Percentiles rank a stretch among this genome's conserved stretches.
Evolutionary conservation across 2,329 filamentous ascomycete genomes (phyloP).

Genomic region (Colletotrichum musae): DNA sequence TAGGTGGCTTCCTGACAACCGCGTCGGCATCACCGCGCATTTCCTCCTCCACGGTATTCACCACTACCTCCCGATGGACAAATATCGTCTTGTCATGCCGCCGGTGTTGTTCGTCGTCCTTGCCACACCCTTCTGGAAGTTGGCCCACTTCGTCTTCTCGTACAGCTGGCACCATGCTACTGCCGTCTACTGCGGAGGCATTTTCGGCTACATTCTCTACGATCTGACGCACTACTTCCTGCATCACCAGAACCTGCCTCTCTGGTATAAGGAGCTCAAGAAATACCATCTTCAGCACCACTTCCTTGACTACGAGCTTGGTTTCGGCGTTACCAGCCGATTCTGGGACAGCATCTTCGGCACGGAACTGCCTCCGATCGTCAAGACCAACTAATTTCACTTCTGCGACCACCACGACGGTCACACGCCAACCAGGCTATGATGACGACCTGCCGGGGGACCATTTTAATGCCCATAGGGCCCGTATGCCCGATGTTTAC

Average conservation of each 20-base stretch:
- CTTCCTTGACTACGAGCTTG: slow-evolving; percentile 97
- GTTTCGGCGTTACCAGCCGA: slow-evolving; percentile 94
- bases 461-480: slow-evolving; percentile 30
- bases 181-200: slow-evolving; percentile 87
- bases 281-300: slow-evolving; percentile 98
- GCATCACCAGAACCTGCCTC: slow-evolving; percentile 91
- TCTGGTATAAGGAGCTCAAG: slow-evolving; percentile 93
- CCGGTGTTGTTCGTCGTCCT: slow-evolving; percentile 88
- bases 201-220: slow-evolving; percentile 97
- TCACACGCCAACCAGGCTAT: slow-evolving; percentile 22
- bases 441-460: slow-evolving; percentile 32
- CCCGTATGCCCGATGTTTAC: slow-evolving; percentile 25
- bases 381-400: slow-evolving; percentile 53
- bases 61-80: slow-evolving; percentile 99
- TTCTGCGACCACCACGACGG: background rate
- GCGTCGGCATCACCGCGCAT: slow-evolving; percentile 86
- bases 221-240: slow-evolving; percentile 99
- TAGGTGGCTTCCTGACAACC: slow-evolving; percentile 91
- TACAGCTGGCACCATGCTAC: slow-evolving; percentile 88
- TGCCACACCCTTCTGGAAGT: slow-evolving; percentile 91
- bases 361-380: slow-evolving; percentile 76
- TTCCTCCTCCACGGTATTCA: slow-evolving; percentile 97
- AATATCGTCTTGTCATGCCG: slow-evolving; percentile 96
- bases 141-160: slow-evolving; percentile 86
- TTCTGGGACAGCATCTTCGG: slow-evolving; percentile 97